Conservation (phyloP, 257 asterid genomes). For the Solanum ahanhuiri region DNA sequence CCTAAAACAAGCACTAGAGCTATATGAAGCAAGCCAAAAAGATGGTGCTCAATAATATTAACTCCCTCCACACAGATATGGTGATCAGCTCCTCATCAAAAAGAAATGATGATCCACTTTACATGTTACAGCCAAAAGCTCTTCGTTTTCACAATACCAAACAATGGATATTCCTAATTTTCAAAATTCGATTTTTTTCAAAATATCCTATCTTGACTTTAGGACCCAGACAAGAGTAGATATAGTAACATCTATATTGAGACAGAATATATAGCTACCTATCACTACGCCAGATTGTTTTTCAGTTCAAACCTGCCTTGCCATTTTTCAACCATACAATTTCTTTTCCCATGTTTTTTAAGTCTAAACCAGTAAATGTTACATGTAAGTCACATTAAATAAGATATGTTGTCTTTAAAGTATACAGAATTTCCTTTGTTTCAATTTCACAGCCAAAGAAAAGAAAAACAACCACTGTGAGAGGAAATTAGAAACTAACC, state of each 20-base stretch:
- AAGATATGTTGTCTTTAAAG: not conserved
- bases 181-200: not conserved
- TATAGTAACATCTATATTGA: not conserved
- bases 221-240: not conserved
- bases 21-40: slow-evolving; percentile 2
- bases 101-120: not conserved
- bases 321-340: not conserved
- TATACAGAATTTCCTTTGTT: not conserved
- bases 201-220: not conserved
- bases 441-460: not conserved
- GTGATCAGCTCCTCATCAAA: not conserved
- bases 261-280: not conserved
- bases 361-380: not conserved
- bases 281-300: not conserved
- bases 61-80: not conserved
- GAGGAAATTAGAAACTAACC: not conserved
- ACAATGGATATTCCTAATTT: not conserved
- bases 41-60: not conserved
- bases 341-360: not conserved
- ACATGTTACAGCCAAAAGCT: not conserved
- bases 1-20: slow-evolving; percentile 34
- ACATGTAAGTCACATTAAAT: not conserved
- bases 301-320: not conserved
- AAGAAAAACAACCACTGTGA: not conserved
- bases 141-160: not conserved